Conservation (phyloP, 192 early-diverging fungal genomes). For the Backusella sp. region DNA sequence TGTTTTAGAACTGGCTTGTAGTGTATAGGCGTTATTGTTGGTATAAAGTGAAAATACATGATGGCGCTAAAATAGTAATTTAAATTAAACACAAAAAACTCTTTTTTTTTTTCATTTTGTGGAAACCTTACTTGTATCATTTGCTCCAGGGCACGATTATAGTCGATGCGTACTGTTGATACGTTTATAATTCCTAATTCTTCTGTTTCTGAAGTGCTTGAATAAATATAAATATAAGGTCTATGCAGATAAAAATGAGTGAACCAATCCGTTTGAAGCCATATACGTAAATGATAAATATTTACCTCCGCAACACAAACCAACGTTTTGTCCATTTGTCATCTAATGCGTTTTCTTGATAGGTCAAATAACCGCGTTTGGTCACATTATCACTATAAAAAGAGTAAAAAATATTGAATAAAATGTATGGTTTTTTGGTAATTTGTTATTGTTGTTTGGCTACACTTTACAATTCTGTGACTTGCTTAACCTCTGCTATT, state of each 20-base stretch:
- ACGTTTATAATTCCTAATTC: slow-evolving; percentile 78
- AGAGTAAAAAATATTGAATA: not conserved
- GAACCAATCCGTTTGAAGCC: not conserved
- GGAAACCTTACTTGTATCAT: slow-evolving; percentile 55
- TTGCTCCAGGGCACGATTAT: slow-evolving; percentile 53
- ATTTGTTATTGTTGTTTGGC: not conserved
- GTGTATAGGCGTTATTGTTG: slow-evolving; percentile 57
- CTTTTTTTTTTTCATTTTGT: slow-evolving; percentile 3
- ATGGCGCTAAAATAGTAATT: slow-evolving; percentile 42
- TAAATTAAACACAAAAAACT: not conserved
- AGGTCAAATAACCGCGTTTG: slow-evolving; percentile 51
- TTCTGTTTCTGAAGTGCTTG: slow-evolving; percentile 56
- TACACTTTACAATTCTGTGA: slow-evolving; percentile 33
- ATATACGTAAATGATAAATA: not conserved
- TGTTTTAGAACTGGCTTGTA: slow-evolving; percentile 59
- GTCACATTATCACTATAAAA: slow-evolving; percentile 45
- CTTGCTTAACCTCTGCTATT: slow-evolving; percentile 39
- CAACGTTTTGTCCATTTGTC: slow-evolving; percentile 75
- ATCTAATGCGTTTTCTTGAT: slow-evolving; percentile 52
- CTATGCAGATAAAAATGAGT: slow-evolving; percentile 34
- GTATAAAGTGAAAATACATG: slow-evolving; percentile 74
- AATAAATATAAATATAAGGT: slow-evolving; percentile 82
- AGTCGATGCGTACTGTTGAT: slow-evolving; percentile 60
- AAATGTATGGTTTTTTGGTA: slow-evolving; percentile 15
- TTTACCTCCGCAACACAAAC: slow-evolving; percentile 71